Evolutionary conservation across 2,329 filamentous ascomycete genomes (phyloP).

Genomic region (Exserohilum rostratum): DNA sequence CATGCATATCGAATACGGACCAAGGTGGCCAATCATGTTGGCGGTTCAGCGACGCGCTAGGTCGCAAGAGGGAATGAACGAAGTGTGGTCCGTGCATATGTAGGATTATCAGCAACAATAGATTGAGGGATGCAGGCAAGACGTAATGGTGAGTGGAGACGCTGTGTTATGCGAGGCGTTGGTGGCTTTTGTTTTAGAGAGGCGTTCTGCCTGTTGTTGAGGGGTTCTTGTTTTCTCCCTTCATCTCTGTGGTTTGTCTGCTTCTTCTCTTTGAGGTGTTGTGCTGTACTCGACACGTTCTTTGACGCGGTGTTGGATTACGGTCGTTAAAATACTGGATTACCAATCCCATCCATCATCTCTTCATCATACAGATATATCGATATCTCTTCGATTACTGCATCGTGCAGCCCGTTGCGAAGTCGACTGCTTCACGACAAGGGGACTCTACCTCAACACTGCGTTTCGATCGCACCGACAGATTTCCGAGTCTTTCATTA

Average conservation of each 20-base stretch:
- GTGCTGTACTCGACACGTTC: background rate
- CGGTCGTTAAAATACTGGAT: background rate
- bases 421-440: too few species aligned
- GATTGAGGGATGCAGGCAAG: background rate
- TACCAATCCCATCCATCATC: background rate
- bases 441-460: background rate
- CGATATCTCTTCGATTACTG: background rate
- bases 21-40: conserved; percentile 8
- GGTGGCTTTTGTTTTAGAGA: background rate
- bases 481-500: background rate
- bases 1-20: too few species aligned
- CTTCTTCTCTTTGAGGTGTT: background rate
- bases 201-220: background rate
- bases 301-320: background rate
- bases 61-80: conserved; percentile 23
- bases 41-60: conserved; percentile 8
- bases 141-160: background rate
- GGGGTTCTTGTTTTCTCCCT: background rate
- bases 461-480: background rate
- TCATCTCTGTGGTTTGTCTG: background rate
- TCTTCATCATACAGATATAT: background rate
- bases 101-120: background rate
- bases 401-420: background rate
- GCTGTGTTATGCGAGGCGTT: background rate
- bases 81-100: conserved; percentile 2